Percentiles rank a stretch among this genome's conserved stretches.
Conservation (phyloP, 2,329 filamentous ascomycete species). For the Trichoderma citrinoviride region DNA sequence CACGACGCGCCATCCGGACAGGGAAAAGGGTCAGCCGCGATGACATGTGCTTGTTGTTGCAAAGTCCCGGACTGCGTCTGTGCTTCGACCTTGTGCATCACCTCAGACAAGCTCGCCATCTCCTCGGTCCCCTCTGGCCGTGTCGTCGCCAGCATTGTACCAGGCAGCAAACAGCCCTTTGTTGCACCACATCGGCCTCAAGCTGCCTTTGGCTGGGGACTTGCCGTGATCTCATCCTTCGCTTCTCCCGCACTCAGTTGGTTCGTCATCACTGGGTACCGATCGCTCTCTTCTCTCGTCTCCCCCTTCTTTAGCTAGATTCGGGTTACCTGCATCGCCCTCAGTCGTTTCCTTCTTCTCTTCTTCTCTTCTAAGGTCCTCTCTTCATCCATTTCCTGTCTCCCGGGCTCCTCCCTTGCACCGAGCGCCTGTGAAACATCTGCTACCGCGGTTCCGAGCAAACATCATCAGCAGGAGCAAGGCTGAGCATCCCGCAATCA, state of each 20-base stretch:
- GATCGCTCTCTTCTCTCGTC: background rate
- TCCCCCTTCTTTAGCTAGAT: background rate
- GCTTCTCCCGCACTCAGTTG: background rate
- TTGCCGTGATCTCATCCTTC: constrained; percentile 5
- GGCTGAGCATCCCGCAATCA: background rate
- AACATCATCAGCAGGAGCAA: background rate
- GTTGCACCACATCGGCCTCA: background rate
- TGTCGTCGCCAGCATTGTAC: background rate
- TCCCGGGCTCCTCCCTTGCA: background rate
- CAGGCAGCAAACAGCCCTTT: background rate
- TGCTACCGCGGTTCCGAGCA: background rate
- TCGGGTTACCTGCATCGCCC: background rate
- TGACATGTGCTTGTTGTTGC: constrained; percentile 13
- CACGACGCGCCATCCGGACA: constrained; percentile 6
- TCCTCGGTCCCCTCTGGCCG: background rate
- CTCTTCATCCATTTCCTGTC: background rate
- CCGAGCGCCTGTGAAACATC: background rate
- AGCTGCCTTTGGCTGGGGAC: background rate
- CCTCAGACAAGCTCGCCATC: background rate
- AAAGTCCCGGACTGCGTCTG: background rate
- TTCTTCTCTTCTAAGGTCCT: background rate
- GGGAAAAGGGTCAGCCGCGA: constrained; percentile 4
- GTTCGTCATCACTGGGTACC: background rate
- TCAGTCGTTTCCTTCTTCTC: background rate
- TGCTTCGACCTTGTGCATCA: background rate